These are phyloP conservation scores for Coemansia sp. DNA, from an alignment of 371 early-diverging fungal genomes.

Conservation along the genomic window DNA sequence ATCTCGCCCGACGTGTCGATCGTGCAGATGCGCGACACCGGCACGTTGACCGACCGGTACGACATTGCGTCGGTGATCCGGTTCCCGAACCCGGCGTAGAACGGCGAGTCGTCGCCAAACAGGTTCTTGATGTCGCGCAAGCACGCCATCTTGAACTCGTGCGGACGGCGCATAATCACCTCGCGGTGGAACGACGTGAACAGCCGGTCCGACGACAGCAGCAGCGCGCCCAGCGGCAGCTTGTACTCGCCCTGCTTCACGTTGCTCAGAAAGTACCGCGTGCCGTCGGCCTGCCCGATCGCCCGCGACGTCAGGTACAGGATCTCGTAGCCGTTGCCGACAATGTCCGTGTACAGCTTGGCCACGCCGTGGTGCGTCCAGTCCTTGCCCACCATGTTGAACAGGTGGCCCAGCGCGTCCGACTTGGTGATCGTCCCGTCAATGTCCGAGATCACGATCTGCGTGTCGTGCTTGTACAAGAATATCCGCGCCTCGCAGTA, in stretches of 20 bases:
- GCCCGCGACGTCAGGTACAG: slow-evolving; percentile 97
- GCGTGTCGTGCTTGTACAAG: slow-evolving; percentile 82
- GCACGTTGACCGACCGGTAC: slow-evolving; percentile 94
- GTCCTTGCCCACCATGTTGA: slow-evolving; percentile 97
- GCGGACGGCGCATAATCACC: slow-evolving; percentile 93
- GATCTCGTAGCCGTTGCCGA: slow-evolving; percentile 95
- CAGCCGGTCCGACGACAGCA: slow-evolving; percentile 96
- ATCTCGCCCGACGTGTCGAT: slow-evolving; percentile 94
- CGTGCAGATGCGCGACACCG: slow-evolving; percentile 94
- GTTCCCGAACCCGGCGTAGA: slow-evolving; percentile 99
- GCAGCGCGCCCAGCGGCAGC: slow-evolving; percentile 96
- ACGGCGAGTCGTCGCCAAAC: slow-evolving; percentile 80
- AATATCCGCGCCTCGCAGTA: slow-evolving; percentile 82
- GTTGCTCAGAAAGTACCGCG: slow-evolving; percentile 87
- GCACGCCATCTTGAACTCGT: slow-evolving; percentile 98
- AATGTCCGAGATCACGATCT: slow-evolving; percentile 97
- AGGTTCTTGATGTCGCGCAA: slow-evolving; percentile 87
- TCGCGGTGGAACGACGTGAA: slow-evolving; percentile 94
- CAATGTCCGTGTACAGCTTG: slow-evolving; percentile 92
- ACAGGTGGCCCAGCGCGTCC: slow-evolving; percentile 96
- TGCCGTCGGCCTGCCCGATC: slow-evolving; percentile 94
- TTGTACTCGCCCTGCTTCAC: slow-evolving; percentile 87
- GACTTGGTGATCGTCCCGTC: slow-evolving; percentile 99
- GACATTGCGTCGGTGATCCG: slow-evolving; percentile 90
- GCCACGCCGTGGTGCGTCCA: slow-evolving; percentile 99